A percentile compares a stretch with the other conserved stretches of the same genome.
Evolutionary conservation across 2,329 filamentous ascomycete species (phyloP).

Genomic region (Scedosporium aurantiacum): DNA sequence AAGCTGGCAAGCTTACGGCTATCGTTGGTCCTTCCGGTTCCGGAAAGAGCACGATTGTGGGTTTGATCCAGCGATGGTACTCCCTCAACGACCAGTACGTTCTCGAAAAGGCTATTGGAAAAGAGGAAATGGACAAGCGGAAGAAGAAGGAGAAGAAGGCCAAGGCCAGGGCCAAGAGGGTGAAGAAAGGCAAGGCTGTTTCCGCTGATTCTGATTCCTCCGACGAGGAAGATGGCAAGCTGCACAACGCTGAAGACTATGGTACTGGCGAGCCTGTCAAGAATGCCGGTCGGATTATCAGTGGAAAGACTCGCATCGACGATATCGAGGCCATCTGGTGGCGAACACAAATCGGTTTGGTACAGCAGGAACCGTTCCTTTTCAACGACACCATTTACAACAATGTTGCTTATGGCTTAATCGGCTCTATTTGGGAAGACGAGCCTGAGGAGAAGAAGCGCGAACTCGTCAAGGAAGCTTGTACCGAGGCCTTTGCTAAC

Average conservation of each 20-base stretch:
- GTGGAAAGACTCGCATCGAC: slow-evolving; percentile 11
- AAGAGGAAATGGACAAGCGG: slow-evolving; percentile 32
- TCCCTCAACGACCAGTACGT: slow-evolving; percentile 42
- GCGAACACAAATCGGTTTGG: slow-evolving; percentile 34
- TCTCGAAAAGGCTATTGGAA: slow-evolving; percentile 38
- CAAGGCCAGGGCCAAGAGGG: slow-evolving; percentile 12
- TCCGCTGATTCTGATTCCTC: not conserved
- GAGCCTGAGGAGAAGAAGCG: slow-evolving; percentile 26
- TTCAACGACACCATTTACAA: slow-evolving; percentile 41
- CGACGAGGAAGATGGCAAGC: slow-evolving; percentile 1
- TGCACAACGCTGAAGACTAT: slow-evolving; percentile 5
- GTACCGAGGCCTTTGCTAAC: slow-evolving; percentile 55
- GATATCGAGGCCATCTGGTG: slow-evolving; percentile 26
- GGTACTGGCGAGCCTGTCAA: not conserved
- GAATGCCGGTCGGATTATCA: slow-evolving; percentile 9
- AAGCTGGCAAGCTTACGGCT: slow-evolving; percentile 57
- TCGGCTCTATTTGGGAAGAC: slow-evolving; percentile 39
- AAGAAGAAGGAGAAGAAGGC: slow-evolving; percentile 21
- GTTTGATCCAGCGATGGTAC: slow-evolving; percentile 62
- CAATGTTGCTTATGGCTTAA: slow-evolving; percentile 51
- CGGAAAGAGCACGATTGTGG: slow-evolving; percentile 65
- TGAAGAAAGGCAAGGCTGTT: not conserved
- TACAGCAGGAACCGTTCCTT: slow-evolving; percentile 42
- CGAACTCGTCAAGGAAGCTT: slow-evolving; percentile 51
- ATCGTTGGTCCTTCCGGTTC: slow-evolving; percentile 65